Evolutionary conservation across 2,329 filamentous ascomycete species (phyloP), one percentile per base, ranked within the genome.

Genomic region (Fusarium multiceps): DNA sequence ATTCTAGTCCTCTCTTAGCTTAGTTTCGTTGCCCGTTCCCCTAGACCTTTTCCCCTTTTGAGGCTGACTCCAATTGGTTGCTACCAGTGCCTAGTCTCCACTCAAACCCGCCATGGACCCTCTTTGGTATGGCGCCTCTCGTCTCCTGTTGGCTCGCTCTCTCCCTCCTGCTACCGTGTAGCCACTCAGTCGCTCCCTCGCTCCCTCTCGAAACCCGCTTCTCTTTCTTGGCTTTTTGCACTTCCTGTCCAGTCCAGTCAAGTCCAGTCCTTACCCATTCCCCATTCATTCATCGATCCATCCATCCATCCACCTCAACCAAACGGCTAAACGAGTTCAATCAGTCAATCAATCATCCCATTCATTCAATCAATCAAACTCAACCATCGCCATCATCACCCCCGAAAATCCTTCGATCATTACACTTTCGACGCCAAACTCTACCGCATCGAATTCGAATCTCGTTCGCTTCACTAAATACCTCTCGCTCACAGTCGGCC

Each of bases 201-300:
- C 60, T 59, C 47, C 53, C 68, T 66, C 60, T 58, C 48, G 57
- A 71, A 69, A 72, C 68, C 68, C 68, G 61, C 69, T 69, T 61
- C 61, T 66, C 45, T 55, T 65, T 58, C 65, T 72, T 72, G 69
- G 61, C 65, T 56, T 67, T 71, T 71, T 72, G 59, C 68, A 72
- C 59, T 68, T 66, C 34, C 68, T 72, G 55, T 60, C 66, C 55
- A 59, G 57, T 55, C 63, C 55, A 34, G 55, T 32, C 56, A 64
- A 59, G 51, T 37, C 57, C 68, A 55, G 67, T 71, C 68, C 68
- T 28, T 51, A 42, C 49, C 49, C 49, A 53, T 53, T 53, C 49
- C 49, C 34, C 49, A 53, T 53, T 53, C 49, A 53, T 68, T 59
- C 55, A 64, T 57, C 63, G 27, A 68, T 72, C 69, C 34, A 51